Evolutionary conservation across 345 rosid species (phyloP), one percentile per base, ranked within the genome.

Genomic region (Dipteronia dyeriana): DNA sequence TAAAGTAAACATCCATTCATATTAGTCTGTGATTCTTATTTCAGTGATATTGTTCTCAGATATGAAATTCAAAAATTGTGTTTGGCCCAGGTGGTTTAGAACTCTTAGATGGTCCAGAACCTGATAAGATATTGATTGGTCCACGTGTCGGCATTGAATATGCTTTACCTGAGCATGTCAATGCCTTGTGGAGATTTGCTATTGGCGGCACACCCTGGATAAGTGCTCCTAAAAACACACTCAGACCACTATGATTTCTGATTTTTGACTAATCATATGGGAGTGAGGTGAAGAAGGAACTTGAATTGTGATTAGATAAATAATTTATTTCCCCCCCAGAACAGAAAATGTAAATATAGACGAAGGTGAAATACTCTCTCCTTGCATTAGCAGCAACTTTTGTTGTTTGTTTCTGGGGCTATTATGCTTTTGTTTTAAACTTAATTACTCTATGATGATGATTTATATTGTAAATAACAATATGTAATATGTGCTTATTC

Each of bases 71-170:
- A 53, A 1, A 2, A 63, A 64, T 67, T 51, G 73, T 19, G 57
- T 54, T 23, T 13, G 54, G 43, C 17, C 9, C 86, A 95, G 99
- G 99, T 82, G 97, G 98, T 62, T 66, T 95, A 65, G 99, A 95
- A 82, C 79, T 95, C 76, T 81, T 90, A 19, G 92, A 94, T 75
- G 99, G 98, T 47, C 97, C 97, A 26, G 79, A 89, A 41, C 97
- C 94, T 1, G 94, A 92, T 76, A 86, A 85, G 60, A 80, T 94
- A 76, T 64, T 95, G 76, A 70, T 82, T 6, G 95, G 99, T 76
- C 95, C 99, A 17, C 95, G 98, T 6, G 97, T 95, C 1, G 99
- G 99, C 57, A 96, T 96, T 43, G 97, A 91, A 68, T 96, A 91
- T 70, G 97, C 98, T 47, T 87, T 71, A 63, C 97, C 99, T 7